Evolutionary conservation across 345 rosid genomes (phyloP).

Genomic region (Clausena lansium): DNA sequence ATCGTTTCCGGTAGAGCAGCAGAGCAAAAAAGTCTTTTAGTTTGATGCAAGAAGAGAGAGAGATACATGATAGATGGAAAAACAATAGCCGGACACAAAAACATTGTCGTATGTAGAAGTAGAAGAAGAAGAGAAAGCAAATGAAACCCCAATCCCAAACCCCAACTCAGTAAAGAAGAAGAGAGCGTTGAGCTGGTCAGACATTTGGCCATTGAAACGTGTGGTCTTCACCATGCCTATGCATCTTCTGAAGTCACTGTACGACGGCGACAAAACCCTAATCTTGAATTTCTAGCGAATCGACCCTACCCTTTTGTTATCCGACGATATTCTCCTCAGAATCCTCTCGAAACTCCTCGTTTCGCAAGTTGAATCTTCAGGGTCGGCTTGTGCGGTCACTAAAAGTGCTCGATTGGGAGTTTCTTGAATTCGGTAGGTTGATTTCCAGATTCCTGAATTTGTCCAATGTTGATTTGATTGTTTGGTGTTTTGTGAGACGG

Average conservation of each 20-base stretch:
- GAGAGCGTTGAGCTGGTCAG: slow-evolving; percentile 56
- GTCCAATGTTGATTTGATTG: slow-evolving; percentile 53
- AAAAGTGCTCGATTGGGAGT: slow-evolving; percentile 67
- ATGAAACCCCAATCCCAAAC: slow-evolving; percentile 27
- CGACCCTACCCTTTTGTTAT: slow-evolving; percentile 68
- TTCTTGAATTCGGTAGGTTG: slow-evolving; percentile 64
- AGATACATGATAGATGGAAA: neutral
- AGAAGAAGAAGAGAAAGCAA: slow-evolving; percentile 29
- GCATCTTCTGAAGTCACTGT: slow-evolving; percentile 46
- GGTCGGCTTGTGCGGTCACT: slow-evolving; percentile 69
- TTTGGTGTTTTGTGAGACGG: slow-evolving; percentile 49
- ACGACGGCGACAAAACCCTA: slow-evolving; percentile 44
- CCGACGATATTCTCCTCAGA: slow-evolving; percentile 70
- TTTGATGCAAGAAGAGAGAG: neutral
- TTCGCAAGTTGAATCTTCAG: slow-evolving; percentile 72
- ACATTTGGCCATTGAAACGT: slow-evolving; percentile 61
- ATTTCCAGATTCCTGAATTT: slow-evolving; percentile 69
- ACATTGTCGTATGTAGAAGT: slow-evolving; percentile 53
- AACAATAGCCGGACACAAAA: slow-evolving; percentile 3
- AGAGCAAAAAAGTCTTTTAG: neutral
- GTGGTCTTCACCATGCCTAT: slow-evolving; percentile 52
- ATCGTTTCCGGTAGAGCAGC: neutral
- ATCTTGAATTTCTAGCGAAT: slow-evolving; percentile 37
- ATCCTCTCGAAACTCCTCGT: slow-evolving; percentile 55
- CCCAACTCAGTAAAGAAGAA: slow-evolving; percentile 41